Evolutionary conservation across 805 yeast species (phyloP).

Genomic region (Danielia reshetovae): DNA sequence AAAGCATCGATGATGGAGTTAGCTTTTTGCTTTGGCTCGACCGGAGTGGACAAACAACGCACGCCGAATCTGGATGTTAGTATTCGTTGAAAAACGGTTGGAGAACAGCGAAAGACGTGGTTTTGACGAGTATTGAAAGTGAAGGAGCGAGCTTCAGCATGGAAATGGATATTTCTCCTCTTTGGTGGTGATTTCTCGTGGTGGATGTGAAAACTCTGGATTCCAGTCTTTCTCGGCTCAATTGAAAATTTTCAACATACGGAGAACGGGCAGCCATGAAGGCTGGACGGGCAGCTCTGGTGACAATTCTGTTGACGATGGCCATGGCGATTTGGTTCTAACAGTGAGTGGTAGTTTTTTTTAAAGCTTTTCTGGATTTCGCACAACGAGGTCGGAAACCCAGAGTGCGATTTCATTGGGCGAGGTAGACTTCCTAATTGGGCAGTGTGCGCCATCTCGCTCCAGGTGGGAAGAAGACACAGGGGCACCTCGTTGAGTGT

Average conservation of each 20-base stretch:
- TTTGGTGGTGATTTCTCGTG: too few species aligned
- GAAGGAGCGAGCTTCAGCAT: too few species aligned
- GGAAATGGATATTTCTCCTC: too few species aligned
- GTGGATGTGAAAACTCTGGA: too few species aligned
- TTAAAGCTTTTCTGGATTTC: slow-evolving; percentile 5
- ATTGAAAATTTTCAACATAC: too few species aligned
- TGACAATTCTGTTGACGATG: slow-evolving; percentile 41
- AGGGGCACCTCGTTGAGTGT: slow-evolving; percentile 3
- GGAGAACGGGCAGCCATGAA: slow-evolving; percentile 40
- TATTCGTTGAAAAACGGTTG: slow-evolving; percentile 10
- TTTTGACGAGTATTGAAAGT: neutral
- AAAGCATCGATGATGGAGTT: slow-evolving; percentile 82
- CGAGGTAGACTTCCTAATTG: slow-evolving; percentile 4
- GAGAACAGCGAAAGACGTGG: neutral
- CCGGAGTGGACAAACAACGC: slow-evolving; percentile 65
- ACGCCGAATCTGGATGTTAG: slow-evolving; percentile 50
- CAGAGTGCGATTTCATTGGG: slow-evolving; percentile 15
- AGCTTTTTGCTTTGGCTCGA: slow-evolving; percentile 90
- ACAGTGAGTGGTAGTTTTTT: too few species aligned
- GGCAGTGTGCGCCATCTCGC: slow-evolving; percentile 2
- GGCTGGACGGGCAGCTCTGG: slow-evolving; percentile 42
- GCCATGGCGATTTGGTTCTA: too few species aligned
- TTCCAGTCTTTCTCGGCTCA: too few species aligned
- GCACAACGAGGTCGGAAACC: slow-evolving; percentile 12
- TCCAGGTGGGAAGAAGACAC: neutral